These are phyloP conservation scores for Vigna hirtella DNA, from an alignment of 306 rosid species.

Conservation along the genomic window DNA sequence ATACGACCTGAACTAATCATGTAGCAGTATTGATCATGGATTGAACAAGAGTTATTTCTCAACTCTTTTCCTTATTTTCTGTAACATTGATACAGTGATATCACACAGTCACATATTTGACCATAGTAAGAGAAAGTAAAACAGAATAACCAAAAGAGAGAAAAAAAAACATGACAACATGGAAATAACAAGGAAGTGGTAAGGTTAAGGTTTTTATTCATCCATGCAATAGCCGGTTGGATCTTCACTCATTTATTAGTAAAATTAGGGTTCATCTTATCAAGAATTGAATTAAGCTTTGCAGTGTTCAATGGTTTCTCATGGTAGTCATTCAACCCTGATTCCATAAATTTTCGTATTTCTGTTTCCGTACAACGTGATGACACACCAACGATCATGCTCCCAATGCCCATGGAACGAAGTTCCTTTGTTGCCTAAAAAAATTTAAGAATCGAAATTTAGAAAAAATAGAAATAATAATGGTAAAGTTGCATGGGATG, in stretches of 20 bases:
- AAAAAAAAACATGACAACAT: neutral
- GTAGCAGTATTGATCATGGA: neutral
- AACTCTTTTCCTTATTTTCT: neutral
- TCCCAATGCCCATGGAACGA: conserved; percentile 69
- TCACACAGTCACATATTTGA: neutral
- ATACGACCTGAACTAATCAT: neutral
- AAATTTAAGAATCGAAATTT: neutral
- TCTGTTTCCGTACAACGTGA: conserved; percentile 48
- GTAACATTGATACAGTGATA: neutral
- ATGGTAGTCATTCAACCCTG: conserved; percentile 75
- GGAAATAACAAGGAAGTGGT: neutral
- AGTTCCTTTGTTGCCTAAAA: conserved; percentile 75
- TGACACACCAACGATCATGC: conserved; percentile 81
- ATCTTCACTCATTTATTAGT: neutral
- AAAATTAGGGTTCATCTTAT: conserved; percentile 34
- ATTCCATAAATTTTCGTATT: conserved; percentile 61
- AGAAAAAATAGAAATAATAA: too few species aligned
- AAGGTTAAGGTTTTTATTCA: neutral
- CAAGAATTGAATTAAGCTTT: conserved; percentile 64
- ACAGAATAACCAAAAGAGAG: neutral
- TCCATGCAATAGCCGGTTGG: neutral
- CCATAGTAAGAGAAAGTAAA: neutral
- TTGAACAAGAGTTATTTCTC: neutral
- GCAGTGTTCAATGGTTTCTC: conserved; percentile 69
- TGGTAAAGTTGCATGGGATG: neutral